Base-by-base conservation (phyloP, 345 rosid species). In the Eucalyptus marginata region DNA sequence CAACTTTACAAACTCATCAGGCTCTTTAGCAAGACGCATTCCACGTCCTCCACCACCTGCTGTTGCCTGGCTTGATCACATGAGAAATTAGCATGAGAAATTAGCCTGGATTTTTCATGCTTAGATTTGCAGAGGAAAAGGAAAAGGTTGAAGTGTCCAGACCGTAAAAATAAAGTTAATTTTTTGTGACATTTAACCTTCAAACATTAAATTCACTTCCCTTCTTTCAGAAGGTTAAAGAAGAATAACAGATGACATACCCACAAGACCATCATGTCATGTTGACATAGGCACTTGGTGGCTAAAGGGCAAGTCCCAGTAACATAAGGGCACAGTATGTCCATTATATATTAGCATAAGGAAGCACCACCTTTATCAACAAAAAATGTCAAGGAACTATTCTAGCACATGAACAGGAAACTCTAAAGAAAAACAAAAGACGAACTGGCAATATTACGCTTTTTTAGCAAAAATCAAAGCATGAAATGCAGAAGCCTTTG, bases 31-130 rank as follows among this genome's bases (percentile, higher is more conserved):
- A 88, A 97, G 98, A 88, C 99, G 99, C 99, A 97, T 97, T 89
- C 99, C 99, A 92, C 98, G 97, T 83, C 99, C 98, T 89, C 99
- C 99, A 93, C 99, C 99, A 93, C 99, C 98, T 29, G 99, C 98
- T 86, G 99, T 97, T 92, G 99, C 99, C 99, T 92, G 99, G 98
- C 99, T 96, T 88, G 33, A 91, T 89, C 88, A 80, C 87, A 89
- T 31, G 90, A 88, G 86, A 49, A 44, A 27, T 49, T 66, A 84
- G 62, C 87, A 89, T 31, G 90, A 88, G 86, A 49, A 44, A 27
- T 49, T 66, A 84, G 62, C n/a, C n/a, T n/a, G n/a, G n/a, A n/a
- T n/a, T n/a, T 64, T 64, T 64, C 20, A 64, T 64, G 20, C 76
- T n/a, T n/a, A n/a, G 40, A 64, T n/a, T 64, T 64, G 40, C 84